Evolutionary conservation across 1,284 basidiomycete genomes (phyloP), one percentile per base, ranked within the genome.

Genomic region (Ceratorhiza oryzae-sativae): DNA sequence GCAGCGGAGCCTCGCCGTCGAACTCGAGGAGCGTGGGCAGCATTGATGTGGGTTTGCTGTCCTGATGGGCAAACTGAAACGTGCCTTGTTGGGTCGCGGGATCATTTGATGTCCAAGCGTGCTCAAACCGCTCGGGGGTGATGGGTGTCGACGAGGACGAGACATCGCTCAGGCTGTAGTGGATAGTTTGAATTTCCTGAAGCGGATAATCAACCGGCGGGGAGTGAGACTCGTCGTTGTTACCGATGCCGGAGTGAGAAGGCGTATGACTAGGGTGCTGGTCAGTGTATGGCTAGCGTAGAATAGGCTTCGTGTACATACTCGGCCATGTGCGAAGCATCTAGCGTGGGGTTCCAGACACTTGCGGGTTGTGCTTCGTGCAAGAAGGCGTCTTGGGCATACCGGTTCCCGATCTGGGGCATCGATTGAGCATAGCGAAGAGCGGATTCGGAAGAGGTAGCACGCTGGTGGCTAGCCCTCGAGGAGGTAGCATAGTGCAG

Each of bases 341-440:
- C 61, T 42, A 51, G 55, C 34, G 55, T 20, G 42, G 42, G 10
- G 25, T 49, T 48, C 61, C 61, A 63, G 42, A 39, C 27, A 25
- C 45, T 46, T 9, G 61, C 27, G 46, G 61, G 32, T 5, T 8
- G 25, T 23, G 34, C 61, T 30, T 63, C 45, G 41, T 10, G 45
- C 45, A 63, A 48, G 55, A 58, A 58, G 42, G 41, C 61, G 20
- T 63, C 61, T 32, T 63, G 61, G 18, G 39, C 46, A 45, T 32
- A 63, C 8, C 46, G 61, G 20, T 36, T 25, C 45, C 45, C 61
- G 30, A 63, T 46, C 41, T 71, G 70, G 18, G 70, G 70, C 70
- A 71, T 71, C 20, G 70, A 71, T 39, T 51, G 56, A 27, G 58
- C 56, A 39, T 71, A 71, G 10, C 70, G 55, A n/a, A 71, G 41